Conservation (phyloP, 2,329 filamentous ascomycete species). For the Penicillium sp. region DNA sequence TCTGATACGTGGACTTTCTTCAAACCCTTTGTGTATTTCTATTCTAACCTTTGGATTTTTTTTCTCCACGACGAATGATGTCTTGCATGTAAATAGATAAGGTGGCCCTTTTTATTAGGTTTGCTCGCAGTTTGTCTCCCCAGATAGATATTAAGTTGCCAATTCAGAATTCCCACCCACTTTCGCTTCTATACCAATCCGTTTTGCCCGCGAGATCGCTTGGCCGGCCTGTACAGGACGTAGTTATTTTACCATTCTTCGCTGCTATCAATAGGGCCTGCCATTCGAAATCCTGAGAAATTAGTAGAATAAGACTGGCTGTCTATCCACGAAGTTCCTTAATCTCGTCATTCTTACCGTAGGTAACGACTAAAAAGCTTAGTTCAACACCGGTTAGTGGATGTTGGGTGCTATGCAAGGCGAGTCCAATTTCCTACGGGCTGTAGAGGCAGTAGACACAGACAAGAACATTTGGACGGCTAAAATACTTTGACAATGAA, state of each 20-base stretch:
- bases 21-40: slow-evolving; percentile 33
- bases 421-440: not conserved
- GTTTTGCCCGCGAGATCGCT: not conserved
- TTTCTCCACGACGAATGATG: slow-evolving; percentile 22
- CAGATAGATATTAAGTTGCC: not conserved
- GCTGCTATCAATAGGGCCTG: not conserved
- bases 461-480: not conserved
- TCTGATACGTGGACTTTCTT: slow-evolving; percentile 11
- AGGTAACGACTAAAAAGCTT: not conserved
- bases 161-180: not conserved
- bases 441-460: not conserved
- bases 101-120: slow-evolving; percentile 7
- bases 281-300: not conserved
- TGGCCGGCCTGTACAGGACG: not conserved
- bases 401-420: not conserved
- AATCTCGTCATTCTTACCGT: too few relatives aligned
- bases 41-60: slow-evolving; percentile 29
- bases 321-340: too few relatives aligned
- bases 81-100: slow-evolving; percentile 34
- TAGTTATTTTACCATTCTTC: not conserved
- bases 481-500: not conserved
- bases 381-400: not conserved
- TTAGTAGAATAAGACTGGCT: too few relatives aligned
- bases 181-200: not conserved
- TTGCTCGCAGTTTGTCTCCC: not conserved